Evolutionary conservation across 352 stramenopile species (phyloP), one percentile per base, ranked within the genome.

Genomic region (Phytophthora niederhauseri): DNA sequence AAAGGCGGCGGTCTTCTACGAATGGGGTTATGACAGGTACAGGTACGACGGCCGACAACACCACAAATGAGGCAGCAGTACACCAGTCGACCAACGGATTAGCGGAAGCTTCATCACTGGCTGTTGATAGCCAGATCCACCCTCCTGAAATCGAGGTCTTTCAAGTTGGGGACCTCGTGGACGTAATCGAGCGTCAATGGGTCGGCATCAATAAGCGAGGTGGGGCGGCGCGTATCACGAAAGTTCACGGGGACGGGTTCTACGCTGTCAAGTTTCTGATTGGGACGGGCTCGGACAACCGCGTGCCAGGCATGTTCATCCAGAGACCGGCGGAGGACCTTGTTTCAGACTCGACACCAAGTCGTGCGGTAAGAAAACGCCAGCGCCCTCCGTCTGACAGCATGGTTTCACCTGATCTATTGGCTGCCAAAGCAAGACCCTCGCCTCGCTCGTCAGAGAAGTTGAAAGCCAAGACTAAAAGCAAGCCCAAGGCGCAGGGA

Each of bases 191-290:
- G 28, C 82, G 95, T 14, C 98, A 91, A 59, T 98, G 93, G 92
- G 70, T 87, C 4, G 95, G 95, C 0, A 90, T 98, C 24, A 98
- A 98, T 80, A 96, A 97, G 75, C 84, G 77, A 11, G 94, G 95
- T 19, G 95, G 95, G 11, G 80, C 93, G 1, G 95, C 80, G 9
- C 82, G 85, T 59, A 93, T 98, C 51, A 90, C 75, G 4, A 75
- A 84, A 15, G 68, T 90, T 19, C 72, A 96, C 52, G 68, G 38
- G 74, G 81, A 91, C 57, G 73, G 73, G 15, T 88, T 76, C 12
- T 86, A 89, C 59, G 73, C 72, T 22, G 70, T 92, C 41, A 91
- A 88, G 61, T 92, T 88, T 63, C 64, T 92, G 5, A 78, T 92
- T 20, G 75, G 71, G 0, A 49, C 58, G 31, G 51, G 66, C 3